These are phyloP conservation scores for Diplodia intermedia DNA, from an alignment of 2,329 filamentous ascomycete genomes.

Conservation along the genomic window DNA sequence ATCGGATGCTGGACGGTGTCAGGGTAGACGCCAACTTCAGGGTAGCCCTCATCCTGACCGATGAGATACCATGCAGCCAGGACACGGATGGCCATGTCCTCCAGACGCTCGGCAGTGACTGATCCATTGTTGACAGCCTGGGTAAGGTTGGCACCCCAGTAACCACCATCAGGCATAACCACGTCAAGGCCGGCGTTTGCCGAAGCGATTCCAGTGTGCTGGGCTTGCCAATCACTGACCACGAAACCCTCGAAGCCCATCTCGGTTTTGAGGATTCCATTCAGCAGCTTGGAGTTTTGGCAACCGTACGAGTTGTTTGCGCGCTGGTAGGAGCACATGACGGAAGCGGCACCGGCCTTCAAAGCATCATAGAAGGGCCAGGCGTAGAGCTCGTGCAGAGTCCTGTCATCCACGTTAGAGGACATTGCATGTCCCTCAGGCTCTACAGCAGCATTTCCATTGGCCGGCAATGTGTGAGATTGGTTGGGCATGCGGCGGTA, in stretches of 20 bases:
- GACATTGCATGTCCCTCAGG: slow-evolving; percentile 58
- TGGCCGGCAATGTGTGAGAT: slow-evolving; percentile 43
- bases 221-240: slow-evolving; percentile 54
- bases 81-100: slow-evolving; percentile 44
- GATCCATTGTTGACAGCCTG: slow-evolving; percentile 43
- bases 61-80: slow-evolving; percentile 42
- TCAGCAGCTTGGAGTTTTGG: slow-evolving; percentile 51
- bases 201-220: slow-evolving; percentile 54
- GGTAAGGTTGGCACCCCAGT: slow-evolving; percentile 43
- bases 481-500: slow-evolving; percentile 49
- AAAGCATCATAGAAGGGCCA: slow-evolving; percentile 70
- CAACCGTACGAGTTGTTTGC: slow-evolving; percentile 45
- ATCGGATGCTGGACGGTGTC: slow-evolving; percentile 50
- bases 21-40: slow-evolving; percentile 39
- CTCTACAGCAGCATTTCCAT: slow-evolving; percentile 42
- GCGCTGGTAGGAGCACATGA: slow-evolving; percentile 64
- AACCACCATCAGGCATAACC: slow-evolving; percentile 48
- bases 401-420: slow-evolving; percentile 69
- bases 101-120: slow-evolving; percentile 36
- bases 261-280: slow-evolving; percentile 59
- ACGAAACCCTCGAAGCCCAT: slow-evolving; percentile 57
- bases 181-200: slow-evolving; percentile 59
- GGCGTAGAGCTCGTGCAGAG: slow-evolving; percentile 70
- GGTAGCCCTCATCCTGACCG: slow-evolving; percentile 50
- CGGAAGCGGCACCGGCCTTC: slow-evolving; percentile 61